Evolutionary conservation across 345 rosid genomes (phyloP).

Genomic region (Citrus unshiu): DNA sequence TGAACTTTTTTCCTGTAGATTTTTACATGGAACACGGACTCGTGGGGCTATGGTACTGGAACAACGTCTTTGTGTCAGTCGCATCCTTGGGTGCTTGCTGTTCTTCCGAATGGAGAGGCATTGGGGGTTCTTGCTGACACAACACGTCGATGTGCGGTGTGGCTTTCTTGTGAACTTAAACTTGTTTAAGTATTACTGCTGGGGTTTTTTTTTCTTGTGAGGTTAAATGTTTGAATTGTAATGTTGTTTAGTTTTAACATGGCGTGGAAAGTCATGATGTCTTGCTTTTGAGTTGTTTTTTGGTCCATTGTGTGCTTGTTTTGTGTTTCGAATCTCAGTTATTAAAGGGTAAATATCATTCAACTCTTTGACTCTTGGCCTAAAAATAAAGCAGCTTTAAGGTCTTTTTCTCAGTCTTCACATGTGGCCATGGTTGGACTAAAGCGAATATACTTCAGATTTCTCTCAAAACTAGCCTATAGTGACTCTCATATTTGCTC

Average conservation of each 20-base stretch:
- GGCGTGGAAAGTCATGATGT: neutral
- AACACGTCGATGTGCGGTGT: slow-evolving; percentile 74
- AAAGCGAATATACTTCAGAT: neutral
- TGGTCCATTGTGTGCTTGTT: neutral
- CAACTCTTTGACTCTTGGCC: neutral
- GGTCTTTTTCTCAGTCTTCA: neutral
- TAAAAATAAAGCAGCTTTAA: neutral
- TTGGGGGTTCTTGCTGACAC: slow-evolving; percentile 93
- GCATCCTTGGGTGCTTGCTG: slow-evolving; percentile 89
- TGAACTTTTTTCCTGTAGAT: slow-evolving; percentile 41
- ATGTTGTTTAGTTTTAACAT: no score
- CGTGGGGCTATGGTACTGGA: slow-evolving; percentile 84
- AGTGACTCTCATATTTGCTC: neutral
- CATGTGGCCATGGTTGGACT: neutral
- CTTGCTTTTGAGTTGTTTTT: neutral
- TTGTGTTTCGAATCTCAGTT: neutral
- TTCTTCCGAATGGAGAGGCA: slow-evolving; percentile 85
- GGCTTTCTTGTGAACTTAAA: slow-evolving; percentile 5
- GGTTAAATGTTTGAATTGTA: neutral
- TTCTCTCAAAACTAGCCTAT: neutral
- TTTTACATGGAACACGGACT: slow-evolving; percentile 84
- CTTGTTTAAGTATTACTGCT: neutral
- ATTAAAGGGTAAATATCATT: neutral
- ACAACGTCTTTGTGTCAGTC: slow-evolving; percentile 92
- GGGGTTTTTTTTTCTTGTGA: neutral